Evolutionary conservation across 2,329 filamentous ascomycete species (phyloP).

Genomic region (Calonectria pteridis): DNA sequence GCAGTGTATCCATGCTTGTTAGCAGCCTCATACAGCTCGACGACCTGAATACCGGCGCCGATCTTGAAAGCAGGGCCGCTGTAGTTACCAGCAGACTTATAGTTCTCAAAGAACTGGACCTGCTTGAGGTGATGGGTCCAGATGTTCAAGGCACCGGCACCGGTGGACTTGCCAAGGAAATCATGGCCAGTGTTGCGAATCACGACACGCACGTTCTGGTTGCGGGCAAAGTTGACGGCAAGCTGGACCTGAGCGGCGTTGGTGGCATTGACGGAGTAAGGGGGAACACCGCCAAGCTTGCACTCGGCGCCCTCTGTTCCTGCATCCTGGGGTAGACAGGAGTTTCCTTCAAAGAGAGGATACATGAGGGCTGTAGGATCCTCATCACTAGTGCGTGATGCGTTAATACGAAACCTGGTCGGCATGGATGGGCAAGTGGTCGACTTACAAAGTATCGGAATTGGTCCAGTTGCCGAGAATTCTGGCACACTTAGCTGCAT

Average conservation of each 20-base stretch:
- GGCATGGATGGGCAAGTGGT: background rate
- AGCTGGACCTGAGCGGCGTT: slow-evolving; percentile 59
- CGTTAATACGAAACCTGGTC: background rate
- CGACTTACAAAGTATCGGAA: slow-evolving; percentile 33
- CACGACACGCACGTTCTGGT: slow-evolving; percentile 58
- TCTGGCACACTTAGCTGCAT: slow-evolving; percentile 43
- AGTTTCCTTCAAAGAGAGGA: slow-evolving; percentile 53
- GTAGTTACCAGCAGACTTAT: slow-evolving; percentile 45
- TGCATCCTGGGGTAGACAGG: slow-evolving; percentile 48
- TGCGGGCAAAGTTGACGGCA: slow-evolving; percentile 59
- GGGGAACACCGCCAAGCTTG: slow-evolving; percentile 55
- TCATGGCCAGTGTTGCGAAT: slow-evolving; percentile 63
- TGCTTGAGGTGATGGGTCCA: slow-evolving; percentile 69
- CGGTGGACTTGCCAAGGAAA: slow-evolving; percentile 67
- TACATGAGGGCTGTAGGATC: slow-evolving; percentile 45
- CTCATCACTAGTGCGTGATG: slow-evolving; percentile 32
- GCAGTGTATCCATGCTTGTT: slow-evolving; percentile 59
- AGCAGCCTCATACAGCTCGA: slow-evolving; percentile 65
- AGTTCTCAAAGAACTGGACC: slow-evolving; percentile 39
- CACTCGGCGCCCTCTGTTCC: slow-evolving; percentile 42
- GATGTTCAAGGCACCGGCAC: slow-evolving; percentile 66
- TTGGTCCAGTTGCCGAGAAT: slow-evolving; percentile 44
- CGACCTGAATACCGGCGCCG: slow-evolving; percentile 65
- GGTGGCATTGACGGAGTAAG: slow-evolving; percentile 56
- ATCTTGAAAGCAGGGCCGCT: slow-evolving; percentile 65